Base-by-base conservation (phyloP, 2,329 filamentous ascomycete species). In the Blastomyces gilchristii region DNA sequence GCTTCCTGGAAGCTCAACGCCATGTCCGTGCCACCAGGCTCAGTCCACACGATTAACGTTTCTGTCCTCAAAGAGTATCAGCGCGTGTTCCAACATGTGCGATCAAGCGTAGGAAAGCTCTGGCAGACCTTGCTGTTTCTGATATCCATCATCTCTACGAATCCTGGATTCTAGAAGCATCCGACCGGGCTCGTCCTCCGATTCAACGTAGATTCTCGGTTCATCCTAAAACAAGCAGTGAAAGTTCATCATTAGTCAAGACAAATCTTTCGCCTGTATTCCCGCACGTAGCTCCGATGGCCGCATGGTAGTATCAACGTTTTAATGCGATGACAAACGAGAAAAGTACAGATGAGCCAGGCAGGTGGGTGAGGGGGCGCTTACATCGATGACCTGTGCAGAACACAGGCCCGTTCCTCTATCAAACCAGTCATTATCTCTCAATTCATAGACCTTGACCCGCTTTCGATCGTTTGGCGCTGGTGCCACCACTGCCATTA, bases 371-470 rank as follows among this genome's bases (percentile, higher is more conserved):
- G n/a, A 22, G 28, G 43, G 34, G 37, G 57, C 47, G 70, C 88
- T 75, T 84, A 94, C 89, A 75, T 86, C 83, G 67, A 87, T 78
- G 67, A 89, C 84, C 67, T 86, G 83, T 58, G 92, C 91, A 65
- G 86, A 90, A 76, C 94, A 97, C 77, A 97, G 97, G 66, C 94
- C 94, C 58, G 94, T 99, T 67, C 94, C 94, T 72, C 93, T 85
- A 79, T 99, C 94, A 75, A 93, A 97, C 94, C 94, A 99, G 85
- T 97, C 94, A 83, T 96, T 96, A 79, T 96, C 91, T 76, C 90
- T 91, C 72, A 99, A 84, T 81, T 97, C 94, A 78, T 99, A 99
- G 75, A 99, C 94, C 82, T 99, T 99, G 78, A 97, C 94, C 82
- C 94, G 74, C 72, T 80, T 80, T 71, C 77, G 79, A 74, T 79